These are phyloP conservation scores for Diatrype stigma DNA, from an alignment of 2,329 filamentous ascomycete species.

Conservation along the genomic window DNA sequence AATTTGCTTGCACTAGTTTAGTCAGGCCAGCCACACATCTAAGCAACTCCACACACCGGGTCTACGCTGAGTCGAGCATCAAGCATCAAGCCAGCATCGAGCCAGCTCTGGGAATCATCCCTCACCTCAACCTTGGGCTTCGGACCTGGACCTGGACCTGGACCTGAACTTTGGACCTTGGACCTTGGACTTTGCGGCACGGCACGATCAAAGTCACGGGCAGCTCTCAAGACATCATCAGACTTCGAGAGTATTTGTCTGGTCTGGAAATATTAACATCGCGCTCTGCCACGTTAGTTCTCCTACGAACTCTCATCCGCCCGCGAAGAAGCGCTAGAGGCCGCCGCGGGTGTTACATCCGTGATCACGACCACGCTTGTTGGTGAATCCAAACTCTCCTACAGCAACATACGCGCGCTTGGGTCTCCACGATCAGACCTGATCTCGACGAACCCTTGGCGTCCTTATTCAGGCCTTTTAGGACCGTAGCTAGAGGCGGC, in stretches of 20 bases:
- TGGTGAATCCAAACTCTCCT: neutral
- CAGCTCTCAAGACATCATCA: neutral
- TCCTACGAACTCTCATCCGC: neutral
- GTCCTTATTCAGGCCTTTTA: slow-evolving; percentile 16
- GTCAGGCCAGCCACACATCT: slow-evolving; percentile 8
- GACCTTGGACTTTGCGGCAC: neutral
- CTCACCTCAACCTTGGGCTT: neutral
- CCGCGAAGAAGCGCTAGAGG: neutral
- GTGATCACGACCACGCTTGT: neutral
- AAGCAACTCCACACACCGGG: neutral
- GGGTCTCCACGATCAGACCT: neutral
- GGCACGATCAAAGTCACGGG: too few species aligned
- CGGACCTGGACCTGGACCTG: neutral
- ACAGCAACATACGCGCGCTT: neutral
- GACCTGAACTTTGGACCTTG: neutral
- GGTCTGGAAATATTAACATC: neutral
- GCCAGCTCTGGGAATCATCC: neutral
- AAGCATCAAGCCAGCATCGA: too few species aligned
- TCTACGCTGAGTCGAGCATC: neutral
- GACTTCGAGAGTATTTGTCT: too few species aligned
- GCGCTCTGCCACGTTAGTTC: neutral
- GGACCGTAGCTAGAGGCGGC: slow-evolving; percentile 6
- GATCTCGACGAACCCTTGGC: slow-evolving; percentile 14
- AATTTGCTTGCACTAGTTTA: slow-evolving; percentile 23
- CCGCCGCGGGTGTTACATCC: neutral